Evolutionary conservation across 768 basidiomycete species (phyloP), one percentile per base, ranked within the genome.

Genomic region (Pisolithus sp.): DNA sequence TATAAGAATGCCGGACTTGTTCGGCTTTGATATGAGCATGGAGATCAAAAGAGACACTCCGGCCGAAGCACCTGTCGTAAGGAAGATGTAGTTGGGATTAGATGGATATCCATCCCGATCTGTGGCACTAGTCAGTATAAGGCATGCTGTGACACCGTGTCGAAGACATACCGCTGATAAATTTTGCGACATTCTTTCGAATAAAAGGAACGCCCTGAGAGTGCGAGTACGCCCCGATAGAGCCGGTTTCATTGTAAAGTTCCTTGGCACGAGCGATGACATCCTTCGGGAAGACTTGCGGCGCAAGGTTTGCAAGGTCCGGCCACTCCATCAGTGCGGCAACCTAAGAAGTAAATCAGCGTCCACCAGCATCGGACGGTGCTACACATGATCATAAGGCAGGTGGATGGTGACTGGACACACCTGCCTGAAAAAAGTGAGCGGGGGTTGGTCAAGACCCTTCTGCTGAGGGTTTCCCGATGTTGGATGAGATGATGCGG

Each of bases 381-480:
- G 41, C 38, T 51, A 48, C 43, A 36, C 21, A n/a, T 18, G 5
- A 2, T 26, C 30, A 12, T 39, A 23, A 24, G 45, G 38, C 36
- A 10, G 13, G 43, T 17, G 30, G 26, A 41, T 38, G 37, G 31
- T n/a, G 31, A 13, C 31, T 17, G 4, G 28, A 60, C 79, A 50
- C 57, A 89, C 93, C 86, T 98, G 95, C 50, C 95, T 77, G 53
- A 83, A 79, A 66, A 91, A 98, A 5, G 95, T 96, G 54, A 98
- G 81, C 2, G 94, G 91, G 5, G 85, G 80, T 66, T 99, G 95
- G 69, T 97, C 85, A 49, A 99, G 77, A 0, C 93, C 93, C 59
- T 84, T 86, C 71, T 97, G 94, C 71, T 99, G 95, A 0, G 96
- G 95, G 64, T 99, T n/a, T 98, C 9, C 95, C 95, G 54, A 99